Evolutionary conservation across 164 flowering plant genomes (phyloP), one percentile per base, ranked within the genome.

Genomic region (Nymphaea colorata): DNA sequence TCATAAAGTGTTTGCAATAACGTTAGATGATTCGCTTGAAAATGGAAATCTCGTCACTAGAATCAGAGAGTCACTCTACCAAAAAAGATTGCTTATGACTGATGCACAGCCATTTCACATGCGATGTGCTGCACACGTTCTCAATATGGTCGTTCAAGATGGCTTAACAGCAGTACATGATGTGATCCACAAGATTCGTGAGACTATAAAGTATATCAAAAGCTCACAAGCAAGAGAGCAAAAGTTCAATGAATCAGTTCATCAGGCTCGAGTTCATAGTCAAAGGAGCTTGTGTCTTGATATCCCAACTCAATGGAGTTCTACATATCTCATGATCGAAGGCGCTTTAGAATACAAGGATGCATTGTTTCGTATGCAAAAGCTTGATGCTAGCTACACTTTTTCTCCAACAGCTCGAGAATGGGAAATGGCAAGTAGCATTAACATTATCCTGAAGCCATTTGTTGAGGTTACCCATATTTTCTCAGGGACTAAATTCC

Each of bases 261-360:
- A 78, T 42, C 84, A 84, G 71, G 79, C 66, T 66, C 85, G 77
- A 61, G 65, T 81, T 18, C 66, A 71, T 42, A 69, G 66, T 66
- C 75, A 80, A 68, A 87, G 77, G 71, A 68, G 59, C 43, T 67
- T 87, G 36, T 65, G 71, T 73, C 80, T 83, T 72, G 94, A 90
- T 79, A 71, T 66, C 67, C 85, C 83, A 41, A 6, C 47, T 51
- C 74, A 64, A 65, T 87, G 91, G 91, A 79, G 79, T 68, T 76
- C 90, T 45, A 87, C 95, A 8, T 80, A 76, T 72, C 41, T 73
- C 18, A 91, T 91, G 97, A 82, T 89, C 61, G 84, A 85, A 74
- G 75, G 80, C 12, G 87, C 84, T 4, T 70, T 85, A 64, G 83
- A 78, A 59, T 82, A 81, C 75, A 83, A 68, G 72, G 80, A 59